Conservation (phyloP, 2,329 filamentous ascomycete species). For the Botrytis byssoidea region DNA sequence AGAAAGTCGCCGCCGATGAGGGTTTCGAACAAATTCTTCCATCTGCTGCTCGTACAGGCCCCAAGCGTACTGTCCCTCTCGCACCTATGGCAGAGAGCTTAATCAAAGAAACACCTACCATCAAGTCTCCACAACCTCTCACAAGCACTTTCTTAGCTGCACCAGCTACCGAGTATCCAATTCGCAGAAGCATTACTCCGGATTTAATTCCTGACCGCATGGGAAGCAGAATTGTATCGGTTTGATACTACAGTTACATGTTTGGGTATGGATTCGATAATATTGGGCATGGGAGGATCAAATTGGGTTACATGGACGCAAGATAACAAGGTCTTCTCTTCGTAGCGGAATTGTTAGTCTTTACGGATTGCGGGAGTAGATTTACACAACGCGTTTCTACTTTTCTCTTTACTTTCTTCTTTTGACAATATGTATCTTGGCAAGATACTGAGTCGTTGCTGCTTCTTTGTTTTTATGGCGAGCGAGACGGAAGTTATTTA, state of each 20-base stretch:
- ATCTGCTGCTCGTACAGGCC: constrained; percentile 55
- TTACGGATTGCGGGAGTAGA: background rate
- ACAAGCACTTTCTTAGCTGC: constrained; percentile 54
- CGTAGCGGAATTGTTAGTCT: background rate
- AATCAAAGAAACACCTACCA: constrained; percentile 42
- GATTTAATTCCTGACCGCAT: constrained; percentile 57
- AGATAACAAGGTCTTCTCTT: background rate
- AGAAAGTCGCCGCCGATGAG: constrained; percentile 58
- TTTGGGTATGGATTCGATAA: background rate
- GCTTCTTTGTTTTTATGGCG: background rate
- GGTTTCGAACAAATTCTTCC: constrained; percentile 59
- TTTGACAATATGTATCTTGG: background rate
- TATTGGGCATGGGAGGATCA: background rate
- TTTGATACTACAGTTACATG: background rate
- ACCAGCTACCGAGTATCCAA: constrained; percentile 54
- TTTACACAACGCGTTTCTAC: background rate
- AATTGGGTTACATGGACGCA: background rate
- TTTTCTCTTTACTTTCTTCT: background rate
- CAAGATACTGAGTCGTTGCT: background rate
- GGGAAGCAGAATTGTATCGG: constrained; percentile 29
- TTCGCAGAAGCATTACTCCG: constrained; percentile 53
- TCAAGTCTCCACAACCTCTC: constrained; percentile 54
- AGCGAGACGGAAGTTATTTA: background rate
- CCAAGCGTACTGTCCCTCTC: constrained; percentile 32
- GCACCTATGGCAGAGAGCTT: constrained; percentile 25